A percentile compares a stretch with the other conserved stretches of the same genome.
phyloP scores from a whole-genome alignment of 352 stramenopile genomes.

The Globisporangium emineosum region DNA sequence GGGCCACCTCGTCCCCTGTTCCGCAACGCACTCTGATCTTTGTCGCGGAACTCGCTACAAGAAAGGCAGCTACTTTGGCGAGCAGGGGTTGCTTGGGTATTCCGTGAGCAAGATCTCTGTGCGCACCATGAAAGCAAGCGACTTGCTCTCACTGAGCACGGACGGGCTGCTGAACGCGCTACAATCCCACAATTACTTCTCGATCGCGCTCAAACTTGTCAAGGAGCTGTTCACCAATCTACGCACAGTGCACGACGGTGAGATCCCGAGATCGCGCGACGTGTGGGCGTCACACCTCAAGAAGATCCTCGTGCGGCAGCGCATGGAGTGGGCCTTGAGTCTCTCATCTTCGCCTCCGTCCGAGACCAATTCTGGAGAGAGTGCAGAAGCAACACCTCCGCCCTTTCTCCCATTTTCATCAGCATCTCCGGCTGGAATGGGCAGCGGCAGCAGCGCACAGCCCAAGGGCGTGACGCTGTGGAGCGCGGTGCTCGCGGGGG shows the following conservation, averaged over 20 bases:
- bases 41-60: slow-evolving; percentile 5
- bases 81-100: slow-evolving; percentile 55
- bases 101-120: slow-evolving; percentile 31
- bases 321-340: slow-evolving; percentile 20
- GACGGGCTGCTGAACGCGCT: slow-evolving; percentile 15
- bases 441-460: neutral
- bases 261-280: slow-evolving; percentile 14
- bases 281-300: slow-evolving; percentile 19
- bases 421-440: neutral
- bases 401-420: slow-evolving; percentile 8
- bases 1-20: slow-evolving; percentile 31
- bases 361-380: neutral
- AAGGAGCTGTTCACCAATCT: slow-evolving; percentile 16
- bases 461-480: slow-evolving; percentile 21
- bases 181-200: slow-evolving; percentile 20
- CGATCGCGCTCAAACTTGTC: slow-evolving; percentile 19
- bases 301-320: slow-evolving; percentile 16
- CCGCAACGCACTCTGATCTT: neutral
- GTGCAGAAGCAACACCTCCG: neutral
- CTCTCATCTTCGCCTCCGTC: slow-evolving; percentile 1
- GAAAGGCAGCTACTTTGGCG: slow-evolving; percentile 55
- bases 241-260: slow-evolving; percentile 4
- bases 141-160: slow-evolving; percentile 19
- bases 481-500: slow-evolving; percentile 17
- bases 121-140: slow-evolving; percentile 22